These are phyloP conservation scores for Claviceps capensis DNA, from an alignment of 2,329 filamentous ascomycete species.

Conservation along the genomic window DNA sequence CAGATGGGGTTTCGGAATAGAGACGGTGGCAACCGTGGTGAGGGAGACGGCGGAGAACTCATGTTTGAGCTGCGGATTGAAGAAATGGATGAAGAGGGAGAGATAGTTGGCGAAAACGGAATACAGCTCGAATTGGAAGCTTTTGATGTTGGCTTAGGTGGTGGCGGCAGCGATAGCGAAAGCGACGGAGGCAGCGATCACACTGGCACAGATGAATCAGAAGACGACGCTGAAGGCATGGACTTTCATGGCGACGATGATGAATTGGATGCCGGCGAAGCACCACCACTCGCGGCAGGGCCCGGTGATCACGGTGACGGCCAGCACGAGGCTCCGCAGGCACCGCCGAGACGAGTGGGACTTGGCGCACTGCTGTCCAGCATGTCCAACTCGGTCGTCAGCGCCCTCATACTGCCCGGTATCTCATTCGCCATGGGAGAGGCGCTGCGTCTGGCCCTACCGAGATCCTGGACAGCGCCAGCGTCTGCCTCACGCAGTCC, in stretches of 20 bases:
- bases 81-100: conserved; percentile 15
- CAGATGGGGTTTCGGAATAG: conserved; percentile 6
- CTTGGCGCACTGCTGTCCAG: conserved; percentile 25
- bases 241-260: background rate
- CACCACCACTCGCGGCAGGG: background rate
- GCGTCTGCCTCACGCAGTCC: conserved; percentile 20
- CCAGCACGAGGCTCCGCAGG: conserved; percentile 20
- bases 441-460: conserved; percentile 53
- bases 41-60: conserved; percentile 11
- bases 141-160: background rate
- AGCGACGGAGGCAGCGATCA: background rate
- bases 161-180: background rate
- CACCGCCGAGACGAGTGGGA: conserved; percentile 20
- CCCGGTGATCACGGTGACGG: conserved; percentile 10
- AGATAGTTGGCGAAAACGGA: conserved; percentile 24
- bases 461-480: conserved; percentile 52
- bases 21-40: conserved; percentile 10
- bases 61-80: conserved; percentile 22
- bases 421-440: conserved; percentile 71
- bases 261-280: background rate
- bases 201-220: background rate
- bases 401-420: conserved; percentile 61
- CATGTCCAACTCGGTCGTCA: conserved; percentile 35
- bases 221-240: background rate
- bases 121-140: conserved; percentile 8